phyloP scores from a whole-genome alignment of 306 rosid species.

The Ochetophila trinervis region DNA sequence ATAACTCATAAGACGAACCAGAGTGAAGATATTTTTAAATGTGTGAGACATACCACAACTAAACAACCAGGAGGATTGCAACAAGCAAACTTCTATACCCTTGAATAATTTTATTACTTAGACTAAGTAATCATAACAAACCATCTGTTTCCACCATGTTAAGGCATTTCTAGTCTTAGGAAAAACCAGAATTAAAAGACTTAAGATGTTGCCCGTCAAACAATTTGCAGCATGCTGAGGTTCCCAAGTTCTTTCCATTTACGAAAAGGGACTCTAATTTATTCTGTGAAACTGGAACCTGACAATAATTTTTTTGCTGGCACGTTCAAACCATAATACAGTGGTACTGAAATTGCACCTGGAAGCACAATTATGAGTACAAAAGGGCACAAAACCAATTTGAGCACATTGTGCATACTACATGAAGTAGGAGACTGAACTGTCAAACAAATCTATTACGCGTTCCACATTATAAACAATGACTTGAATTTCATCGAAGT shows the following conservation, averaged over 20 bases:
- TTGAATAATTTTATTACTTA: no score
- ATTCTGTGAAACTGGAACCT: no score
- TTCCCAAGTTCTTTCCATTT: no score
- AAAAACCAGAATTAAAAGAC: not conserved
- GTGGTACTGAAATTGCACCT: not conserved
- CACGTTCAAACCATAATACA: not conserved
- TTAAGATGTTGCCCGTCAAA: not conserved
- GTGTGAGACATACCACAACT: no score
- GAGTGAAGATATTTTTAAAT: not conserved
- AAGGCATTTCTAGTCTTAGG: not conserved
- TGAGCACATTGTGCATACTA: not conserved
- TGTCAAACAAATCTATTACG: slow-evolving; percentile 7
- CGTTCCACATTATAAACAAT: slow-evolving; percentile 13
- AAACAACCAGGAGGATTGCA: no score
- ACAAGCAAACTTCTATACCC: no score
- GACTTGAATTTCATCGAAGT: slow-evolving; percentile 4
- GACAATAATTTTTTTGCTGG: not conserved
- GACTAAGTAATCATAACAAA: not conserved
- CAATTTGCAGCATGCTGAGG: no score
- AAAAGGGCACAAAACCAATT: not conserved
- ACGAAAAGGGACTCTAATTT: not conserved
- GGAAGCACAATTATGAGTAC: not conserved
- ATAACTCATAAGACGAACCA: not conserved
- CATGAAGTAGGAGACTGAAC: slow-evolving; percentile 14
- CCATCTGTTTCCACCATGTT: not conserved